Base-by-base conservation (phyloP, 352 stramenopile species). In the Nothophytophthora sp. region DNA sequence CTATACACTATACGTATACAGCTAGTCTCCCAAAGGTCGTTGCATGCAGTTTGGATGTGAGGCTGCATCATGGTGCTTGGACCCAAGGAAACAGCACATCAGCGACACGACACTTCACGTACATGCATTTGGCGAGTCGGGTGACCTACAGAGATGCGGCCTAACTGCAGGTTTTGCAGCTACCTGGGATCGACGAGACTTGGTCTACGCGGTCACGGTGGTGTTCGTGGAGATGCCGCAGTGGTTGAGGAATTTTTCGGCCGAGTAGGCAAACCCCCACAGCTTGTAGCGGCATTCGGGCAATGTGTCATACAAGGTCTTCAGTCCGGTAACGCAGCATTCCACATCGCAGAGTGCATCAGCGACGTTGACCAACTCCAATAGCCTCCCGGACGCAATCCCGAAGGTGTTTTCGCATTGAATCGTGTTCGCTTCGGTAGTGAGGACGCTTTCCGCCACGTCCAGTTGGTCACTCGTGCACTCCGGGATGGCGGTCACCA, bases 281-380 rank as follows among this genome's bases (percentile, higher is more conserved):
- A 73, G 53, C 35, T 68, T 18, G 59, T 76, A 86, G 20, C 60
- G 62, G 55, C 78, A 90, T 25, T 81, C 51, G 8, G 76, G 75
- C 34, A 90, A 46, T 34, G 42, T 57, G 42, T 48, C 60, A 61
- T 78, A 78, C 11, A 90, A 52, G 9, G 30, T 53, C 36, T 67
- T 54, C 30, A 88, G 64, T 46, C 70, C 76, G 4, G 60, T 60
- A 12, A 60, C 64, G 50, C 78, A 89, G 20, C 47, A 37, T 22
- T 63, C 37, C 28, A 70, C 29, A 13, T 53, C 59, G 42, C 75
- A 85, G 1, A 88, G 46, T 15, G 50, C 51, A 35, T 62, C 59
- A 12, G 55, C 62, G 44, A 74, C 35, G 28, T 42, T 28, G 16
- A 49, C 56, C 19, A 41, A 62, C 45, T 67, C 51, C 22, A 67